Base-by-base conservation (phyloP, 139 green algal genomes). In the Monoraphidium neglectum region DNA sequence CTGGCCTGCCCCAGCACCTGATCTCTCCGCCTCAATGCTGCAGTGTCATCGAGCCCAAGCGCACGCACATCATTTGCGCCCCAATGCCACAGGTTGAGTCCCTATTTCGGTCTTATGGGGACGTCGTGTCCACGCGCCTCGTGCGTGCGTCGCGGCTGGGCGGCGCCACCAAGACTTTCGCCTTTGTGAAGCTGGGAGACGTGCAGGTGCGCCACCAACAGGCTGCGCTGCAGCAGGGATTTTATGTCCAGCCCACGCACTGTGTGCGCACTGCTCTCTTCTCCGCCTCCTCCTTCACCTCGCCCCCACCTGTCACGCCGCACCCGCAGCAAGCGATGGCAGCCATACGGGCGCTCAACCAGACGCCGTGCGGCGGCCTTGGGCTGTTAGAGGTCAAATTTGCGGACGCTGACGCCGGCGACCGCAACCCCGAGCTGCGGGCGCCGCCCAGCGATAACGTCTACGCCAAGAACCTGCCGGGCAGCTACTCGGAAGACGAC, bases 31-130 rank as follows among this genome's bases (percentile, higher is more conserved):
- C n/a, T n/a, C n/a, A n/a, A n/a, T n/a, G n/a, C n/a, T n/a, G n/a
- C n/a, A n/a, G n/a, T n/a, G n/a, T n/a, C n/a, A n/a, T n/a, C n/a
- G n/a, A n/a, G n/a, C n/a, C n/a, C n/a, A n/a, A n/a, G n/a, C n/a
- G n/a, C n/a, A n/a, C n/a, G n/a, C n/a, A n/a, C n/a, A n/a, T n/a
- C n/a, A n/a, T n/a, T n/a, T n/a, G n/a, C n/a, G n/a, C n/a, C n/a
- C n/a, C n/a, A n/a, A n/a, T n/a, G n/a, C n/a, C n/a, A n/a, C n/a
- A 51, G 43, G 8, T 51, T 12, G 43, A 51, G 43, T 8, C 43
- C 8, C 84, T 88, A 32, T 93, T 93, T 70, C 69, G 82, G 0
- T 49, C 38, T 32, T 89, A 86, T 60, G 86, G 87, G 30, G 72
- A 30, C 57, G 86, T 91, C 51, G 63, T 73, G 24, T 68, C 36